phyloP scores from a whole-genome alignment of 2,329 filamentous ascomycete genomes.

The Fusarium dlaminii region DNA sequence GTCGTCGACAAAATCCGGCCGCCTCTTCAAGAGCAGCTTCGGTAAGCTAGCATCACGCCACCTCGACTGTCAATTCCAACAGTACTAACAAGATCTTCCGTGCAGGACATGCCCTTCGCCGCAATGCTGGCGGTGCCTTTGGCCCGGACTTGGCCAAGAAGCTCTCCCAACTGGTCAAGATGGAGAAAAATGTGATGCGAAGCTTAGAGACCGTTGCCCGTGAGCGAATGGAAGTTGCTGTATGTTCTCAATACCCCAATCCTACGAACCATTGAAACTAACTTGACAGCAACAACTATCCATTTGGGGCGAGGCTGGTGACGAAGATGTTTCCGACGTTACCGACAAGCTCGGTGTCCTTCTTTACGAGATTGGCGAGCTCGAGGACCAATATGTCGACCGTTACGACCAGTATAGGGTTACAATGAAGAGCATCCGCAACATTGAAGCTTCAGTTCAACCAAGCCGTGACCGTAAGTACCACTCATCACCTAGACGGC shows the following conservation, averaged over 20 bases:
- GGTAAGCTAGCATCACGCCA: constrained; percentile 65
- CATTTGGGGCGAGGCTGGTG: constrained; percentile 93
- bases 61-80: background rate
- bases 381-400: constrained; percentile 98
- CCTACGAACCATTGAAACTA: background rate
- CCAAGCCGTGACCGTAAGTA: constrained; percentile 92
- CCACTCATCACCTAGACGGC: background rate
- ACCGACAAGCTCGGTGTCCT: constrained; percentile 98
- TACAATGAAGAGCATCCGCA: constrained; percentile 98
- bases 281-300: constrained; percentile 90
- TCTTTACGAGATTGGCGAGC: constrained; percentile 97
- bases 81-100: constrained; percentile 9
- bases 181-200: constrained; percentile 99
- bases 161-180: constrained; percentile 97
- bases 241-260: constrained; percentile 60
- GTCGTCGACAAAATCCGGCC: constrained; percentile 89
- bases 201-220: constrained; percentile 94
- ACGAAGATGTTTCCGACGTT: constrained; percentile 98
- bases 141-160: constrained; percentile 94
- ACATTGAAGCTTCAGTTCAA: constrained; percentile 98
- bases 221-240: constrained; percentile 98
- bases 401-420: constrained; percentile 99
- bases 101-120: constrained; percentile 73
- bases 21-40: constrained; percentile 86
- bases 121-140: constrained; percentile 79